These are phyloP conservation scores for Phyllostachys edulis DNA, from an alignment of 176 grass and related monocot genomes.

Conservation along the genomic window DNA sequence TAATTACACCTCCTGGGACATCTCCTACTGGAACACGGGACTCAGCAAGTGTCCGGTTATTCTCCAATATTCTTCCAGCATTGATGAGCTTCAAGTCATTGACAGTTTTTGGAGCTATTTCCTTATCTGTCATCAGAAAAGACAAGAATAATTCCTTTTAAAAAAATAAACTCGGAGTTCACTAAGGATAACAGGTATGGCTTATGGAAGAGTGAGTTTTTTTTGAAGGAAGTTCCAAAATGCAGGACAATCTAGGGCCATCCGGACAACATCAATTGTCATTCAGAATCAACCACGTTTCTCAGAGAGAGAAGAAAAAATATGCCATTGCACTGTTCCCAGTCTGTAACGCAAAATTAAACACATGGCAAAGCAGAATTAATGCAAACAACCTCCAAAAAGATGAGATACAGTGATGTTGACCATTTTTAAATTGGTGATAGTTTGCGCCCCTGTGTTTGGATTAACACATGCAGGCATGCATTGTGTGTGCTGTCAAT, in stretches of 20 bases:
- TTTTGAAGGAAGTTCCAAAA: background rate
- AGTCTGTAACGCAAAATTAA: constrained; percentile 2
- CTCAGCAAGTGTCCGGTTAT: constrained; percentile 71
- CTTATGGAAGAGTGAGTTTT: background rate
- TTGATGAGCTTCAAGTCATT: constrained; percentile 93
- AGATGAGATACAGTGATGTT: background rate
- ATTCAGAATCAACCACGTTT: background rate
- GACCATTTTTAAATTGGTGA: background rate
- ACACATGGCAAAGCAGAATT: background rate
- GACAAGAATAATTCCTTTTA: constrained; percentile 22
- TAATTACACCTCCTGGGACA: constrained; percentile 84
- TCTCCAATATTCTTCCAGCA: constrained; percentile 92
- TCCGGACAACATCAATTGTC: background rate
- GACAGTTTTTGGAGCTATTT: constrained; percentile 70
- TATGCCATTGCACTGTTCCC: background rate
- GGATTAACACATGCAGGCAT: background rate
- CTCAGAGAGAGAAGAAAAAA: background rate
- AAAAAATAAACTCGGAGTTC: constrained; percentile 9
- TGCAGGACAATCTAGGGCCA: background rate
- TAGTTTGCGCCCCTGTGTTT: background rate
- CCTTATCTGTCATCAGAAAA: constrained; percentile 58
- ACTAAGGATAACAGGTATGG: background rate
- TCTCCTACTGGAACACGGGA: constrained; percentile 77
- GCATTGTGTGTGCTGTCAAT: background rate
- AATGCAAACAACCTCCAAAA: background rate